phyloP scores from a whole-genome alignment of 1,139 yeast species.

The Geotrichum citri-aurantii region DNA sequence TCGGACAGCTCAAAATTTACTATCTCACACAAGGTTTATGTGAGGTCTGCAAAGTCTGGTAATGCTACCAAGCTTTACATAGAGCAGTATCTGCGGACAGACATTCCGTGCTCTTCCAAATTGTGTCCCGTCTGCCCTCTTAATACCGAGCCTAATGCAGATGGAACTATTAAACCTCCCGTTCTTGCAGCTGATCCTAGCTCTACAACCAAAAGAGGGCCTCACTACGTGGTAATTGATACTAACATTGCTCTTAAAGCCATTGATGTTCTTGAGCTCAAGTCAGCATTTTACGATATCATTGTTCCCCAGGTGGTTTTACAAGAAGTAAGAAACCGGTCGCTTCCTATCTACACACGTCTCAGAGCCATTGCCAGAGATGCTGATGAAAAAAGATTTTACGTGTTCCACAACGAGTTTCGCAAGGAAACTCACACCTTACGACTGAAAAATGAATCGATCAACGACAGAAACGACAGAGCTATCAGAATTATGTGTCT shows the following conservation, averaged over 20 bases:
- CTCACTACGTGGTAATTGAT: constrained; percentile 78
- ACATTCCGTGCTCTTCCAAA: constrained; percentile 83
- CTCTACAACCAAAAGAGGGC: constrained; percentile 50
- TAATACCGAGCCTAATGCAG: constrained; percentile 37
- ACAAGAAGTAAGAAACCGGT: constrained; percentile 85
- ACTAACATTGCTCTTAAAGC: constrained; percentile 86
- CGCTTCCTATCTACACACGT: constrained; percentile 83
- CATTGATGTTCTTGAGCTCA: constrained; percentile 80
- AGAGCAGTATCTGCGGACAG: constrained; percentile 87
- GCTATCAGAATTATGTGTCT: constrained; percentile 71
- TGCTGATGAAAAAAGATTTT: constrained; percentile 75
- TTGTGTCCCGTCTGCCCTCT: constrained; percentile 56
- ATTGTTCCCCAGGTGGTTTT: constrained; percentile 89
- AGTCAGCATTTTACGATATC: constrained; percentile 76
- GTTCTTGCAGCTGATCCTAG: constrained; percentile 46
- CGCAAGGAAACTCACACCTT: constrained; percentile 61
- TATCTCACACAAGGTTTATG: constrained; percentile 77
- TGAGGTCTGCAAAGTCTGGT: constrained; percentile 75
- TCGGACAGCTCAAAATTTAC: constrained; percentile 18
- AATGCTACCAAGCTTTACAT: constrained; percentile 86
- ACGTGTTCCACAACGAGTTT: constrained; percentile 92
- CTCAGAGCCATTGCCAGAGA: constrained; percentile 65
- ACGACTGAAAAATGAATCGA: constrained; percentile 61
- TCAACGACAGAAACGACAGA: constrained; percentile 88
- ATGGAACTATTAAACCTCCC: constrained; percentile 41